A percentile compares a stretch with the other conserved stretches of the same genome.
phyloP scores from a whole-genome alignment of 2,329 filamentous ascomycete species.

The Colletotrichum noveboracense region DNA sequence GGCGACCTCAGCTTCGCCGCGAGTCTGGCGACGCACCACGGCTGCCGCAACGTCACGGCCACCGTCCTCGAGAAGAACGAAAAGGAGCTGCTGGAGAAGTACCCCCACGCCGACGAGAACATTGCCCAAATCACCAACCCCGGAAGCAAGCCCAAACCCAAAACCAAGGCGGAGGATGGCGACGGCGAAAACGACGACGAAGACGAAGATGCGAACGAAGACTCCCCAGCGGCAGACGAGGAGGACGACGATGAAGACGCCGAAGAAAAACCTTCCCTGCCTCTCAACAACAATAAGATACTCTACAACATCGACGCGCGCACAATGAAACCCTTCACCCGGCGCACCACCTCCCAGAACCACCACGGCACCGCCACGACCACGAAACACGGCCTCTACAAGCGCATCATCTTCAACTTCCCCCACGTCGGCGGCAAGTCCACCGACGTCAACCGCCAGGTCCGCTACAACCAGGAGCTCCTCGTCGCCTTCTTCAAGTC shows the following conservation, averaged over 20 bases:
- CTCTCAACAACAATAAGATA: constrained; percentile 44
- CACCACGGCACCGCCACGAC: constrained; percentile 30
- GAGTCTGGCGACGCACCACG: constrained; percentile 69
- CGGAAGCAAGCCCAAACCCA: neutral
- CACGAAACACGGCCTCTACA: constrained; percentile 54
- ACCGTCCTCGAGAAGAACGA: constrained; percentile 69
- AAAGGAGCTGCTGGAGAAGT: constrained; percentile 70
- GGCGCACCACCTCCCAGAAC: constrained; percentile 16
- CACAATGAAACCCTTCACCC: constrained; percentile 58
- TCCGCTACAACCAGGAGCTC: constrained; percentile 86
- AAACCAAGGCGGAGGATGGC: neutral
- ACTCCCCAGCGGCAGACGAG: constrained; percentile 18
- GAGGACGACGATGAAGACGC: neutral
- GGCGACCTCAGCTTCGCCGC: constrained; percentile 81
- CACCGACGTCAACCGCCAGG: constrained; percentile 93
- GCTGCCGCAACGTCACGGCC: constrained; percentile 69
- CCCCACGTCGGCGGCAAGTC: constrained; percentile 92
- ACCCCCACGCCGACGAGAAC: constrained; percentile 71
- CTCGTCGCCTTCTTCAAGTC: constrained; percentile 71
- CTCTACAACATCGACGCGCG: constrained; percentile 72
- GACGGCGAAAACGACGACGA: neutral
- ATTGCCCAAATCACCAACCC: constrained; percentile 52
- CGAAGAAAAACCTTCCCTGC: constrained; percentile 17
- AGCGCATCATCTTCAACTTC: constrained; percentile 93
- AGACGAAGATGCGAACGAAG: neutral